Evolutionary conservation across 1,284 basidiomycete species (phyloP).

Genomic region (Moesziomyces sp.): DNA sequence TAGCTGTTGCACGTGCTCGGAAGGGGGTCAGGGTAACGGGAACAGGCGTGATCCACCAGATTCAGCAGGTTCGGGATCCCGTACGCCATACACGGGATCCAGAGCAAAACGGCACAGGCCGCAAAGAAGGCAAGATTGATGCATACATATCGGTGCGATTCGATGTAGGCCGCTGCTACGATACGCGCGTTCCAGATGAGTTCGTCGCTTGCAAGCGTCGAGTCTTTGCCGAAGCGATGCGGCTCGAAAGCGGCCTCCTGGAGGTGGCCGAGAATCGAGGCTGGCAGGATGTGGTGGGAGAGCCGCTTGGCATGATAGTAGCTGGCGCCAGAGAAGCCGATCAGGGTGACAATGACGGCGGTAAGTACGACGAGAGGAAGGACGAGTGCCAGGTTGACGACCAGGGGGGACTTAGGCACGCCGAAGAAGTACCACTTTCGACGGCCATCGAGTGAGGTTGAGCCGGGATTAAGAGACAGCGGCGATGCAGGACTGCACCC

Average conservation of each 20-base stretch:
- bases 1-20: not conserved
- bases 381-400: conserved; percentile 3
- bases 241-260: not conserved
- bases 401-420: not conserved
- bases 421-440: conserved; percentile 5
- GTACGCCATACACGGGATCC: not conserved
- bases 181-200: not conserved
- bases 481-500: conserved; percentile 18
- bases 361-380: not conserved
- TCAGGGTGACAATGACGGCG: not conserved
- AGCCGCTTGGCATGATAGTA: conserved; percentile 2
- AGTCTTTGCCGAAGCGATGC: not conserved
- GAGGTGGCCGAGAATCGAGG: not conserved
- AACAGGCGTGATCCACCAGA: conserved; percentile 7
- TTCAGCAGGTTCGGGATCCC: conserved; percentile 3
- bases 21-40: not conserved
- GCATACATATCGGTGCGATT: conserved; percentile 2
- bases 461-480: not conserved
- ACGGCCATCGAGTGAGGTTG: no score
- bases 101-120: conserved; percentile 1
- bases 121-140: conserved; percentile 7
- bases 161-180: conserved; percentile 14
- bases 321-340: not conserved
- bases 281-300: not conserved
- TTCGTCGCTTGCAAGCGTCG: conserved; percentile 5